Percentiles rank a stretch among this genome's conserved stretches.
Conservation (phyloP, 2,329 filamentous ascomycete species). For the Aaosphaeria arxii region DNA sequence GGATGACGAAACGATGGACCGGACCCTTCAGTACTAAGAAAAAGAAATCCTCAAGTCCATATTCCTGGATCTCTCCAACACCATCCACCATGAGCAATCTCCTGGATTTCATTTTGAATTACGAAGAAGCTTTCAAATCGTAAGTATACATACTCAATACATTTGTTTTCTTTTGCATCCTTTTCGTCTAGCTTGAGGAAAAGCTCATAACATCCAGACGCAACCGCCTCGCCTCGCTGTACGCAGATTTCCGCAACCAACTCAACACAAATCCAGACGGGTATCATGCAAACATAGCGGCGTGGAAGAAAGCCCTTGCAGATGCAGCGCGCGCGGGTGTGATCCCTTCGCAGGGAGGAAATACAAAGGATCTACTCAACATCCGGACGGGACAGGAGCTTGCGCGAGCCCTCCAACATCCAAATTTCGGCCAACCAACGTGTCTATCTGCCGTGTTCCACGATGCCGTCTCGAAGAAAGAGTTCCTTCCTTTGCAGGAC, state of each 20-base stretch:
- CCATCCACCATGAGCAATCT: constrained; percentile 60
- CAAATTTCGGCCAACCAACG: constrained; percentile 76
- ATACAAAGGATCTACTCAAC: constrained; percentile 47
- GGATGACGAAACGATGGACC: constrained; percentile 11
- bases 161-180: neutral
- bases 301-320: constrained; percentile 75
- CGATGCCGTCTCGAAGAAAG: constrained; percentile 68
- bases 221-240: constrained; percentile 77
- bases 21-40: constrained; percentile 1
- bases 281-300: constrained; percentile 73
- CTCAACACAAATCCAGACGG: constrained; percentile 78
- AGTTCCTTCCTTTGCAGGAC: constrained; percentile 67
- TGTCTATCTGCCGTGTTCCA: constrained; percentile 75
- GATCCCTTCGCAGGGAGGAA: constrained; percentile 41
- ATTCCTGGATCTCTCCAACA: constrained; percentile 11
- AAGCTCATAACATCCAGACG: constrained; percentile 42
- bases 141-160: constrained; percentile 11
- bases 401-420: constrained; percentile 67
- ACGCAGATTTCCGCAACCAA: constrained; percentile 79
- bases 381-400: constrained; percentile 61
- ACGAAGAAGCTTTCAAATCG: constrained; percentile 51
- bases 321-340: constrained; percentile 64
- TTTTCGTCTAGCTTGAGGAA: neutral
- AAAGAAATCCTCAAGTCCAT: neutral
- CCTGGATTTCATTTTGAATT: constrained; percentile 55